Evolutionary conservation across 768 basidiomycete species (phyloP), one percentile per base, ranked within the genome.

Genomic region (Leccinum subgranulosum): DNA sequence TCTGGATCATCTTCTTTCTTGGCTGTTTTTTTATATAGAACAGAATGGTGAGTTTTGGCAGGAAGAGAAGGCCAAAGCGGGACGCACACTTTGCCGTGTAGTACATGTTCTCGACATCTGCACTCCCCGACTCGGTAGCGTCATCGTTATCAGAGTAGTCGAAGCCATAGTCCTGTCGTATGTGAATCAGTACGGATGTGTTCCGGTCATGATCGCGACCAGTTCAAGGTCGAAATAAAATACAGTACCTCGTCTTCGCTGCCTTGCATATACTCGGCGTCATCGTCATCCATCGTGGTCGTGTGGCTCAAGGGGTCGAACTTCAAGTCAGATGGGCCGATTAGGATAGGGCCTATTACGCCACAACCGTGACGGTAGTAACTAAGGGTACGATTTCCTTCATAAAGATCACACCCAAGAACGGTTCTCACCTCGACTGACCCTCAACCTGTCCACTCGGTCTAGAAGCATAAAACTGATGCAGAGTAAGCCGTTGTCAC

Each of bases 91-190:
- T 99, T 11, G 97, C 97, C 50, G 87, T 90, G 73, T 98, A 98
- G 76, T 99, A 99, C 84, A 94, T 85, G 69, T 99, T 99, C 77
- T 99, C 97, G 47, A 97, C 85, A 74, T 97, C 95, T 25, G 85
- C 90, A 53, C 84, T 90, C 50, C 83, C 89, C 1, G 84, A 81
- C 64, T 90, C 90, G 55, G 92, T 85, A 28, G 82, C 90, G 28
- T 90, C 90, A 34, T 90, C 92, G 51, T 84, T 88, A 73, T 94
- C 95, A 45, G 94, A 95, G 74, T 98, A 99, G 74, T 94, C 92
- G 72, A 98, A 98, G 63, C 85, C 93, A 74, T 97, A 97, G 67
- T 94, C 93, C 92, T 94, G 68, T 56, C 36, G 28, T 57, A 68
- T 21, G 57, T 8, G 3, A 43, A 23, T 58, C 48, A 67, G 58